A percentile compares a stretch with the other conserved stretches of the same genome.
These are phyloP conservation scores for Eutrema yunnanense DNA, from an alignment of 345 rosid genomes.

Conservation along the genomic window DNA sequence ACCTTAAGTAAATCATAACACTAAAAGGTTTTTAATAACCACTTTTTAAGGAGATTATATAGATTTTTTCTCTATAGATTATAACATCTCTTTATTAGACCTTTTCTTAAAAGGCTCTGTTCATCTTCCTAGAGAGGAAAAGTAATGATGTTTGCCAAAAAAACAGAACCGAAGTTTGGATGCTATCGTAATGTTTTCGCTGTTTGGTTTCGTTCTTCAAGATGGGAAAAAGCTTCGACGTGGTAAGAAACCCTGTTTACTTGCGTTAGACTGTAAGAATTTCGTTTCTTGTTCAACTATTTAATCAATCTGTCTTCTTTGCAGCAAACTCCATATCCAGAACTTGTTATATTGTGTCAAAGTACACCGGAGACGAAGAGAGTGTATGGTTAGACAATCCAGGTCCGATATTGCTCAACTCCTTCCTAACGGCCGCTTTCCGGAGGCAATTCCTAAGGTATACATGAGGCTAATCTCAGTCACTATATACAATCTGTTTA, in stretches of 20 bases:
- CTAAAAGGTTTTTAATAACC: not conserved
- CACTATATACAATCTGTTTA: not conserved
- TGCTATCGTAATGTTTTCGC: not conserved
- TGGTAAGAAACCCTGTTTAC: slow-evolving; percentile 11
- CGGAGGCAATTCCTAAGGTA: slow-evolving; percentile 32
- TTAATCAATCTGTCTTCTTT: not conserved
- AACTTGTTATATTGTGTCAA: slow-evolving; percentile 22
- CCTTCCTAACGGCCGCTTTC: slow-evolving; percentile 4
- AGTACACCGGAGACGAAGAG: slow-evolving; percentile 24
- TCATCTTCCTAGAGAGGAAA: not conserved
- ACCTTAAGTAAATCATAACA: not conserved
- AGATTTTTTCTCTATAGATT: not conserved
- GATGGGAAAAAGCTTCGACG: slow-evolving; percentile 23
- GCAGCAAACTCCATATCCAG: slow-evolving; percentile 26
- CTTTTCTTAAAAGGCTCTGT: not conserved
- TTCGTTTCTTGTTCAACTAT: not conserved
- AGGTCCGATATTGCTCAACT: slow-evolving; percentile 30
- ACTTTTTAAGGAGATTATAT: not conserved
- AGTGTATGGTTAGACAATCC: slow-evolving; percentile 28
- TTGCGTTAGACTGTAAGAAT: not conserved
- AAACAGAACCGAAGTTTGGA: not conserved
- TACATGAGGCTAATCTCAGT: not conserved
- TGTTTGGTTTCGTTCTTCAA: not conserved
- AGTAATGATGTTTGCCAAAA: not conserved
- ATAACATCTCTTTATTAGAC: not conserved